A percentile compares a stretch with the other conserved stretches of the same genome.
phyloP scores from a whole-genome alignment of 768 basidiomycete genomes.

The Pisolithus tinctorius region DNA sequence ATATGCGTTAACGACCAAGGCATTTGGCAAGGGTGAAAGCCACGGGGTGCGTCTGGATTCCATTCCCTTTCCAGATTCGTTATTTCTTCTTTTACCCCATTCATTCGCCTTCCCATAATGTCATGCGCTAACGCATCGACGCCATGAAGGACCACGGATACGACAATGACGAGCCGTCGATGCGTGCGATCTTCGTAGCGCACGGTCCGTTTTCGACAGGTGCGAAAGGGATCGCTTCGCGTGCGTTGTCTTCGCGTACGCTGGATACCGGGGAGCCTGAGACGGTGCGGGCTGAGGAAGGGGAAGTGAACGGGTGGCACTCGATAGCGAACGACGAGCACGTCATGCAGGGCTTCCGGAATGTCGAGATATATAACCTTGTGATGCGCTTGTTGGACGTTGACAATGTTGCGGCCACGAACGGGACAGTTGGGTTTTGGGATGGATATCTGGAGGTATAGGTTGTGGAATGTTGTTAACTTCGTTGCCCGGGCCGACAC shows the following conservation, averaged over 20 bases:
- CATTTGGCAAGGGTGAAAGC: conserved; percentile 52
- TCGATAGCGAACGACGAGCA: conserved; percentile 50
- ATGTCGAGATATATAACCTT: conserved; percentile 82
- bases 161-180: conserved; percentile 67
- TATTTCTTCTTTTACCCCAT: too few relatives aligned
- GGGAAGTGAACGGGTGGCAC: conserved; percentile 41
- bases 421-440: conserved; percentile 84
- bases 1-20: conserved; percentile 66
- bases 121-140: background rate
- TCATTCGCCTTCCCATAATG: too few relatives aligned
- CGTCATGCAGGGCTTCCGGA: conserved; percentile 77
- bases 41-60: conserved; percentile 59
- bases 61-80: background rate
- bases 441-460: conserved; percentile 51
- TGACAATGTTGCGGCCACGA: conserved; percentile 49
- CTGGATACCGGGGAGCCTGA: background rate
- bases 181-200: conserved; percentile 89
- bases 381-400: conserved; percentile 70
- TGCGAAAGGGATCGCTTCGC: conserved; percentile 41
- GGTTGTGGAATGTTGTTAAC: too few relatives aligned
- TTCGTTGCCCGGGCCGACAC: too few relatives aligned
- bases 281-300: background rate
- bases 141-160: conserved; percentile 76
- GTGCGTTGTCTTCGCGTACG: conserved; percentile 5
- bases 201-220: conserved; percentile 81